Percentiles rank a stretch among this genome's conserved stretches.
phyloP scores from a whole-genome alignment of 1,139 yeast species.

The Pichia terricola region DNA sequence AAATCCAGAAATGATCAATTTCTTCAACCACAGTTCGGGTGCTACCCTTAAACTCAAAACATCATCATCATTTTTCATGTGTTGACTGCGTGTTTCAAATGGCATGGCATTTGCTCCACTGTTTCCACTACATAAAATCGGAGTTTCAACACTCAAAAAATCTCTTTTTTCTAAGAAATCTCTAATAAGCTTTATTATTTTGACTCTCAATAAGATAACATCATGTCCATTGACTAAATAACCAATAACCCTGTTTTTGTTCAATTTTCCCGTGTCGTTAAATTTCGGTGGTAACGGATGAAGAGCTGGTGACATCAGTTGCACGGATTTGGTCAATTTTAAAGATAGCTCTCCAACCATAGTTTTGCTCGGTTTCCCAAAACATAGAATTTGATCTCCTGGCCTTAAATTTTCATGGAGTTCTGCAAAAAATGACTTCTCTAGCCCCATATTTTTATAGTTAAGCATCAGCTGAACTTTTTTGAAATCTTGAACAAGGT shows the following conservation, averaged over 20 bases:
- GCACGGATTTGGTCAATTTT: constrained; percentile 41
- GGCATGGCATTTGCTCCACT: constrained; percentile 92
- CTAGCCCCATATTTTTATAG: constrained; percentile 35
- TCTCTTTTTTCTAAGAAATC: constrained; percentile 42
- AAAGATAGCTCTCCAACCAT: constrained; percentile 72
- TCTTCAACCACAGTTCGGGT: constrained; percentile 89
- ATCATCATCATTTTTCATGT: constrained; percentile 29
- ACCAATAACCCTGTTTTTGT: constrained; percentile 64
- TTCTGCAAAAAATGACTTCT: constrained; percentile 36
- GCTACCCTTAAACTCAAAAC: constrained; percentile 71
- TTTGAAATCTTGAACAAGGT: constrained; percentile 47
- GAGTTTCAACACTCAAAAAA: constrained; percentile 83
- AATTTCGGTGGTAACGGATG: constrained; percentile 61
- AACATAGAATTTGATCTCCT: constrained; percentile 62
- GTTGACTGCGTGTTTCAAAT: constrained; percentile 50
- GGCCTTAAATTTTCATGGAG: constrained; percentile 41
- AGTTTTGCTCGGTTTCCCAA: constrained; percentile 68
- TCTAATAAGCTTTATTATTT: constrained; percentile 46
- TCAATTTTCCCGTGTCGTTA: constrained; percentile 45
- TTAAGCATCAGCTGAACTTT: constrained; percentile 55
- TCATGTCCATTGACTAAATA: constrained; percentile 51
- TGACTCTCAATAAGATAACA: constrained; percentile 44
- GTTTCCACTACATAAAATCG: constrained; percentile 58
- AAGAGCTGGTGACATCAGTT: constrained; percentile 57
- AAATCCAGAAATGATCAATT: constrained; percentile 72